Conservation (phyloP, 805 yeast genomes). For the Torulaspora quercuum region DNA sequence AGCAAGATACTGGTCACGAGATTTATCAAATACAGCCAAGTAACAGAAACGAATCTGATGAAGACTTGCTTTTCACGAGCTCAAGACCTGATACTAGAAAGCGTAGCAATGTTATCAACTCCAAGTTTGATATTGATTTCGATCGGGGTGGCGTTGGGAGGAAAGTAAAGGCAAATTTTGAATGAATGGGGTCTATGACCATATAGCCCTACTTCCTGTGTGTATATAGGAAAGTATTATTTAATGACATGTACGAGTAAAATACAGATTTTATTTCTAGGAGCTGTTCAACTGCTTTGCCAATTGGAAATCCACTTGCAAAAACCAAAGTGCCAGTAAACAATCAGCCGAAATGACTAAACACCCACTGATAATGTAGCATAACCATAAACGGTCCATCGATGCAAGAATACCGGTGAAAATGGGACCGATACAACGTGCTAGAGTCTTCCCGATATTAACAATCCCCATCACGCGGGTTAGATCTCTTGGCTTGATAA, state of each 20-base stretch:
- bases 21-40: slow-evolving; percentile 24
- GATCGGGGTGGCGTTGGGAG: slow-evolving; percentile 43
- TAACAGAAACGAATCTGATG: slow-evolving; percentile 7
- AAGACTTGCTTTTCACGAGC: slow-evolving; percentile 2
- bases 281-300: slow-evolving; percentile 16
- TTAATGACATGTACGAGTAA: too few species aligned
- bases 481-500: slow-evolving; percentile 60
- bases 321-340: slow-evolving; percentile 34
- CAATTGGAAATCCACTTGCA: slow-evolving; percentile 34
- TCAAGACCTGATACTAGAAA: slow-evolving; percentile 21
- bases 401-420: slow-evolving; percentile 74
- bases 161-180: slow-evolving; percentile 31
- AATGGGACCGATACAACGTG: slow-evolving; percentile 76
- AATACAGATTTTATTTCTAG: too few species aligned
- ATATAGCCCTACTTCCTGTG: too few species aligned
- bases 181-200: slow-evolving; percentile 1
- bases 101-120: slow-evolving; percentile 26
- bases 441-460: slow-evolving; percentile 80
- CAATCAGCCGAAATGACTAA: slow-evolving; percentile 43
- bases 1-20: slow-evolving; percentile 30
- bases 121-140: slow-evolving; percentile 39
- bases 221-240: too few species aligned
- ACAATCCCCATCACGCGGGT: slow-evolving; percentile 81
- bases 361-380: slow-evolving; percentile 51
- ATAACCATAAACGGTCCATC: slow-evolving; percentile 42